Base-by-base conservation (phyloP, 495 filamentous ascomycete species). In the Aspergillus bridgeri region DNA sequence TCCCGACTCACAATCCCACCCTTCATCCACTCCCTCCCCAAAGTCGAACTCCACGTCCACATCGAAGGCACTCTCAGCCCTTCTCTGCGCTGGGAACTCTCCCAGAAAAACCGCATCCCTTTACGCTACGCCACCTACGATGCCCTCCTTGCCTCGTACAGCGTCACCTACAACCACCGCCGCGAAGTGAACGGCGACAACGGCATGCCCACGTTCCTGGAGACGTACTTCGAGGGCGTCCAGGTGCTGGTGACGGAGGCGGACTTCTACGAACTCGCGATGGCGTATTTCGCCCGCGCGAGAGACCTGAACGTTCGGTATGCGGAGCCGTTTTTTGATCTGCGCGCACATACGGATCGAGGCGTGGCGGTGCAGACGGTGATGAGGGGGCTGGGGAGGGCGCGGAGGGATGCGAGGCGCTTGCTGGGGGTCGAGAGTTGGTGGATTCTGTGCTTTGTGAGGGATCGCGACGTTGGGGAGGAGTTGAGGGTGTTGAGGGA, bases 11-110 rank as follows among this genome's bases (percentile, higher is more conserved):
- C 53, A 27, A 69, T 72, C 53, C 57, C 59, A 15, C 60, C 66
- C 2, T 72, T 73, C 54, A 69, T 76, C 44, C 60, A 60, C 2
- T 38, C 51, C 4, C 63, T 78, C 7, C 75, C 75, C 17, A 15
- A 78, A 78, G 43, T 74, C 20, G 74, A 78, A 46, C 73, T 77
- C 23, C 75, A 78, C 52, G 54, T 77, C 24, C 75, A 78, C 57
- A 75, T 77, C 49, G 75, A 78, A 66, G 75, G 75, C 44, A 75
- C 72, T 9, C 65, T 78, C 11, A 72, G 63, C 4, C 75, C 75
- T 17, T 48, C 66, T 33, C 62, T 76, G 2, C 65, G 67, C 33
- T 75, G 73, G 70, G 60, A 69, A 19, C 64, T 78, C 7, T 66
- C 75, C 6, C 62, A 68, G 9, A 67, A 72, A n/a, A 77, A 78